Conservation (phyloP, 179 eudicot genomes). For the Silene vulgaris region DNA sequence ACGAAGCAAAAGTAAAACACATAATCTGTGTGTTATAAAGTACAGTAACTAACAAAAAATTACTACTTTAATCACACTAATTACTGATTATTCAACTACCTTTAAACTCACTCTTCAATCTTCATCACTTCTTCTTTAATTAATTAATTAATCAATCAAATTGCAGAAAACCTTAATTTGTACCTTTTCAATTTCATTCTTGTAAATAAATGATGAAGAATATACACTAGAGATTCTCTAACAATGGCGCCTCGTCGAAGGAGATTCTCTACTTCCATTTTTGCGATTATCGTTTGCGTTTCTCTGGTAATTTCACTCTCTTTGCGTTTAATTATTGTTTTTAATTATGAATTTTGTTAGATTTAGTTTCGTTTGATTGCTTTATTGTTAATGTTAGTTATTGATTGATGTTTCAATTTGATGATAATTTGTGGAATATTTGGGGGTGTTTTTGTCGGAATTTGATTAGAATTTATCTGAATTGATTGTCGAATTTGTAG, state of each 20-base stretch:
- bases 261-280: slow-evolving; percentile 20
- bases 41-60: background rate
- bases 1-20: background rate
- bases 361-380: slow-evolving; percentile 6
- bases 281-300: slow-evolving; percentile 18
- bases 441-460: background rate
- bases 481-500: background rate
- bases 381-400: background rate
- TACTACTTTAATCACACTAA: background rate
- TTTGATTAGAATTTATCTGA: slow-evolving; percentile 3
- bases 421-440: background rate
- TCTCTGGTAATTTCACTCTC: slow-evolving; percentile 19
- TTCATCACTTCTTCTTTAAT: background rate
- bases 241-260: slow-evolving; percentile 24
- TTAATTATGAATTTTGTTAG: background rate
- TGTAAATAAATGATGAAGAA: slow-evolving; percentile 9
- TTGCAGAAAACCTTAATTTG: background rate
- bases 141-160: background rate
- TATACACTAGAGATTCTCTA: background rate
- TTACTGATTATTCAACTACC: background rate
- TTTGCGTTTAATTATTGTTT: background rate
- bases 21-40: slow-evolving; percentile 7
- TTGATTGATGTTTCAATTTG: background rate
- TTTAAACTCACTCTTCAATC: background rate
- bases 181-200: background rate